A percentile compares a stretch with the other conserved stretches of the same genome.
Conservation (phyloP, 768 basidiomycete species). For the Termitomyces sp. region DNA sequence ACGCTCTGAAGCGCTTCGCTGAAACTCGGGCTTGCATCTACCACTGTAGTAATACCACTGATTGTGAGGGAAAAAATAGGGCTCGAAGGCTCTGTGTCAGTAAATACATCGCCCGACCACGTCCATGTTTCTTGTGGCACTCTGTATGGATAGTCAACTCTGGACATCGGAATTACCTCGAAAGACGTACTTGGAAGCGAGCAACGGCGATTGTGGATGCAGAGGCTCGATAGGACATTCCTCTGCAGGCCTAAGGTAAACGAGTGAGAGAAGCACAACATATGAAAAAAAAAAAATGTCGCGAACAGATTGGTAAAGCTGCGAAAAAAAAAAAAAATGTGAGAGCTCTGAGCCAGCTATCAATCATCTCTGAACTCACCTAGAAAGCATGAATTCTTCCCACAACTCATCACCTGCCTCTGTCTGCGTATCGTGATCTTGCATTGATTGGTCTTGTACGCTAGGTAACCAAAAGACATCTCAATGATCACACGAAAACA, state of each 20-base stretch:
- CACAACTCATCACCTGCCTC: neutral
- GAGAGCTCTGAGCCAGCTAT: neutral
- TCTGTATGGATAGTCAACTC: constrained; percentile 16
- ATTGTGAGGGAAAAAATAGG: constrained; percentile 45
- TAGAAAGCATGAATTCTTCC: neutral
- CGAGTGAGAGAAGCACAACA: neutral
- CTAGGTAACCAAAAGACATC: neutral
- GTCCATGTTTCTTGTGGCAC: constrained; percentile 48
- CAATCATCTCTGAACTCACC: neutral
- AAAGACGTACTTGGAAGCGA: constrained; percentile 1
- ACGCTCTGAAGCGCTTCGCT: constrained; percentile 35
- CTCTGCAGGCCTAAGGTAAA: constrained; percentile 13
- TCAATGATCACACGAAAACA: neutral
- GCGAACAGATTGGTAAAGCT: constrained; percentile 14
- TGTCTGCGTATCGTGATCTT: neutral
- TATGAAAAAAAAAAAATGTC: constrained; percentile 14
- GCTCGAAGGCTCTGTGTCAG: constrained; percentile 32
- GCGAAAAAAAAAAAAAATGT: neutral
- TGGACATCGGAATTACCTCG: neutral
- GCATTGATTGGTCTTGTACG: neutral
- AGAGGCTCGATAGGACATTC: constrained; percentile 17
- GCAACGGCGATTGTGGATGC: constrained; percentile 15
- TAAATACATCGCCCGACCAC: constrained; percentile 55
- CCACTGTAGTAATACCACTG: constrained; percentile 35
- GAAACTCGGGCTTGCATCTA: constrained; percentile 38